Conservation (phyloP, 768 basidiomycete species). For the Rhodocollybia butyracea region DNA sequence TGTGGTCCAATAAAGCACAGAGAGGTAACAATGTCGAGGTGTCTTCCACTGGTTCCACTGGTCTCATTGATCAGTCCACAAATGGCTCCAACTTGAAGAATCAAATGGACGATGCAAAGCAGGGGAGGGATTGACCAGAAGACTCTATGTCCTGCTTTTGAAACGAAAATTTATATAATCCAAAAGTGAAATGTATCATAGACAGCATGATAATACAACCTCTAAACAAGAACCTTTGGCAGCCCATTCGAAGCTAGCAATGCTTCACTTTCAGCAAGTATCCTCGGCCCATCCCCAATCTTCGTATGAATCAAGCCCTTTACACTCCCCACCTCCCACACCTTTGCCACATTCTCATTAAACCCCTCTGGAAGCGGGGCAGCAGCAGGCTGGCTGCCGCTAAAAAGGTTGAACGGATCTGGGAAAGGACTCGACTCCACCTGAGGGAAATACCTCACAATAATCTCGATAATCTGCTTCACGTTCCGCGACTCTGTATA, state of each 20-base stretch:
- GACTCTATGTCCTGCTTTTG: no score
- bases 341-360: constrained; percentile 72
- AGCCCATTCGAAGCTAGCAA: constrained; percentile 68
- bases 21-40: constrained; percentile 17
- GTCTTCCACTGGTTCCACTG: constrained; percentile 2
- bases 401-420: constrained; percentile 70
- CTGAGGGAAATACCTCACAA: constrained; percentile 87
- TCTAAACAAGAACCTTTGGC: constrained; percentile 56
- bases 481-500: constrained; percentile 81
- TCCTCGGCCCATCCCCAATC: constrained; percentile 89
- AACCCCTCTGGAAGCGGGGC: constrained; percentile 68
- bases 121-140: constrained; percentile 17
- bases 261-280: constrained; percentile 56
- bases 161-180: no score
- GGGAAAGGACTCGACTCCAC: constrained; percentile 56
- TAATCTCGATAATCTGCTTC: constrained; percentile 69
- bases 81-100: constrained; percentile 16
- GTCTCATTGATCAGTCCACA: constrained; percentile 18
- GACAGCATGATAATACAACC: no score
- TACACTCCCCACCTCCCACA: constrained; percentile 73
- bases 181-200: no score
- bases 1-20: constrained; percentile 25
- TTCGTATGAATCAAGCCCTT: constrained; percentile 89
- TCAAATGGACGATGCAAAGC: constrained; percentile 15
- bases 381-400: constrained; percentile 31